Percentiles rank a stretch among this genome's conserved stretches.
These are phyloP conservation scores for Meira nashicola DNA, from an alignment of 1,284 basidiomycete genomes.

Conservation along the genomic window DNA sequence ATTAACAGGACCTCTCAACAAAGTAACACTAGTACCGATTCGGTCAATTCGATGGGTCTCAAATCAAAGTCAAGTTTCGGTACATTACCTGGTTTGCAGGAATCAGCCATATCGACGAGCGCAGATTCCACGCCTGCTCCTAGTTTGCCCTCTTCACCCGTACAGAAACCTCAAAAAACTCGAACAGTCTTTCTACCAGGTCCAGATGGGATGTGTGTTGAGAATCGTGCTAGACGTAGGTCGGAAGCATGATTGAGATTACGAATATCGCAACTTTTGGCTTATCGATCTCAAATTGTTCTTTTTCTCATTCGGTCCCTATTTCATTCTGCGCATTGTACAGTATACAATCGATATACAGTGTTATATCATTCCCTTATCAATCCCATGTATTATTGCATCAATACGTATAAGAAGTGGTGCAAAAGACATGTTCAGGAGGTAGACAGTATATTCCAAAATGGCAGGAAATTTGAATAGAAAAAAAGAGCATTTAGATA, in stretches of 20 bases:
- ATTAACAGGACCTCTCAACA: background rate
- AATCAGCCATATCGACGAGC: background rate
- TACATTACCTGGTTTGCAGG: background rate
- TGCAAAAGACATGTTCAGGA: too few species aligned
- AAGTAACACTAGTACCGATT: background rate
- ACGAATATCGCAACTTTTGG: background rate
- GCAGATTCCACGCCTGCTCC: constrained; percentile 3
- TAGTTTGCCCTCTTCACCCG: constrained; percentile 5
- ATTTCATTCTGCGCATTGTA: background rate
- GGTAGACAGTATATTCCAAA: too few species aligned
- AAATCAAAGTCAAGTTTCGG: background rate
- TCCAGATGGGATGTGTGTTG: constrained; percentile 9
- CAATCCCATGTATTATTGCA: background rate
- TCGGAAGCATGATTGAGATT: constrained; percentile 3
- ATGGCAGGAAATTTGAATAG: too few species aligned
- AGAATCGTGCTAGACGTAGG: background rate
- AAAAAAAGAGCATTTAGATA: too few species aligned
- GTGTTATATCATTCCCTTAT: background rate
- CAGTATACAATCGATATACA: background rate
- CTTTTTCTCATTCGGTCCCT: background rate
- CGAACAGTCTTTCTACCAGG: constrained; percentile 3
- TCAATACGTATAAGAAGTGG: too few species aligned
- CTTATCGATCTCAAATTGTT: background rate
- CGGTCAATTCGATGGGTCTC: background rate
- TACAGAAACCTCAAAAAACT: background rate